phyloP scores from a whole-genome alignment of 208 protist genomes.

The Crithidia thermophila region DNA sequence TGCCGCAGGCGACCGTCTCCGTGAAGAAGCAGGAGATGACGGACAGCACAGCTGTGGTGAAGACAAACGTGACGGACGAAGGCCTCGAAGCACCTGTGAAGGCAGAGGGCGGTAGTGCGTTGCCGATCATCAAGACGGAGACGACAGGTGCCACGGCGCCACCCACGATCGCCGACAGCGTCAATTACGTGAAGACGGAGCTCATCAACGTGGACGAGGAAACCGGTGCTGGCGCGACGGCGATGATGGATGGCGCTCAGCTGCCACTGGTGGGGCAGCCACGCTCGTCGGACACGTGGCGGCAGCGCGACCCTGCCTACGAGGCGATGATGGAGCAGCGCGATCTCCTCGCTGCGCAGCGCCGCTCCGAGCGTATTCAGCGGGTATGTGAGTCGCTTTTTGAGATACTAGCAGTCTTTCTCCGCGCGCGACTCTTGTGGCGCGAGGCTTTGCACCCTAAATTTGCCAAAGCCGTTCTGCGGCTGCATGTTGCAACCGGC shows the following conservation, averaged over 20 bases:
- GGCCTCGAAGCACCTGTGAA: conserved; percentile 3
- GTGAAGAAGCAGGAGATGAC: conserved; percentile 37
- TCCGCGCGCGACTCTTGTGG: conserved; percentile 63
- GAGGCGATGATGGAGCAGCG: conserved; percentile 75
- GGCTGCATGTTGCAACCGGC: conserved; percentile 9
- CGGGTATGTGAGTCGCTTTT: conserved; percentile 50
- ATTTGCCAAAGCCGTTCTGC: conserved; percentile 53
- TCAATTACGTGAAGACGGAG: conserved; percentile 34
- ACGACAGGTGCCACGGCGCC: not conserved
- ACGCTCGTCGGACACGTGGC: conserved; percentile 40
- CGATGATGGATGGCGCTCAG: conserved; percentile 49
- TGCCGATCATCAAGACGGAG: conserved; percentile 7
- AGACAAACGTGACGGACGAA: conserved; percentile 32
- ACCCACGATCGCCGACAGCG: not conserved
- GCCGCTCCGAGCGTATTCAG: conserved; percentile 78
- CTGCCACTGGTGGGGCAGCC: conserved; percentile 61
- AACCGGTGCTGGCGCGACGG: not conserved
- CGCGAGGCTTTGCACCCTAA: conserved; percentile 58
- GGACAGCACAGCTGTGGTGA: conserved; percentile 27
- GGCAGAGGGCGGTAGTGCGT: not conserved
- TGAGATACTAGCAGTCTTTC: conserved; percentile 44
- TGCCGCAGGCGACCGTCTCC: conserved; percentile 25
- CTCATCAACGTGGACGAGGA: conserved; percentile 30
- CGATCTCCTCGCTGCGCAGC: conserved; percentile 71
- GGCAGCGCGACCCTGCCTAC: conserved; percentile 60